Conservation (phyloP, 2,329 filamentous ascomycete genomes). For the Aureobasidium sp. region DNA sequence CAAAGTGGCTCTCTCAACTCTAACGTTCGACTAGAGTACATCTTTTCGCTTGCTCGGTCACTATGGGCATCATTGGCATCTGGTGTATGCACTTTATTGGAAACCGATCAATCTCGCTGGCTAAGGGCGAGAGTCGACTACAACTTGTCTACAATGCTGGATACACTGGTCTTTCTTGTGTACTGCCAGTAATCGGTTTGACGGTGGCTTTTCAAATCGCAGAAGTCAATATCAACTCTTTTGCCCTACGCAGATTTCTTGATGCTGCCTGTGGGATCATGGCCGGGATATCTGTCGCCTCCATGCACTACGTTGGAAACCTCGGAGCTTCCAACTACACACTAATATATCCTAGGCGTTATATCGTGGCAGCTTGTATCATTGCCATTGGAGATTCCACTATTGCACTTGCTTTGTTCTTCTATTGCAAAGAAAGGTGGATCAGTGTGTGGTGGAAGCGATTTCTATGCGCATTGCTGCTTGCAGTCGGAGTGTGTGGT, state of each 20-base stretch:
- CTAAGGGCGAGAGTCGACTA: conserved; percentile 51
- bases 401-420: conserved; percentile 66
- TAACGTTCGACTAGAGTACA: conserved; percentile 26
- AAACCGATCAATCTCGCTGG: conserved; percentile 69
- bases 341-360: conserved; percentile 52
- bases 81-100: conserved; percentile 70
- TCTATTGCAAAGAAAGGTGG: conserved; percentile 69
- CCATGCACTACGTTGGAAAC: conserved; percentile 87
- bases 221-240: conserved; percentile 36
- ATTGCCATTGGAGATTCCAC: conserved; percentile 69
- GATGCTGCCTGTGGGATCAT: conserved; percentile 56
- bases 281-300: conserved; percentile 68
- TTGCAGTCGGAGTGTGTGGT: conserved; percentile 69
- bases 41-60: conserved; percentile 35
- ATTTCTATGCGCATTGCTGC: conserved; percentile 55
- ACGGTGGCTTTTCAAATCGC: conserved; percentile 64
- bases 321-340: conserved; percentile 71
- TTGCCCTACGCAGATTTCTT: conserved; percentile 27
- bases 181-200: conserved; percentile 70
- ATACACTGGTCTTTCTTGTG: conserved; percentile 70
- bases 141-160: conserved; percentile 68
- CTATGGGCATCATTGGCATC: conserved; percentile 44
- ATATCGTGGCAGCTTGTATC: conserved; percentile 60
- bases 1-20: not conserved
- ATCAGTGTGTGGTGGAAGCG: conserved; percentile 73